Conservation (phyloP, 192 early-diverging fungal species). For the Kickxella alabastrina region DNA sequence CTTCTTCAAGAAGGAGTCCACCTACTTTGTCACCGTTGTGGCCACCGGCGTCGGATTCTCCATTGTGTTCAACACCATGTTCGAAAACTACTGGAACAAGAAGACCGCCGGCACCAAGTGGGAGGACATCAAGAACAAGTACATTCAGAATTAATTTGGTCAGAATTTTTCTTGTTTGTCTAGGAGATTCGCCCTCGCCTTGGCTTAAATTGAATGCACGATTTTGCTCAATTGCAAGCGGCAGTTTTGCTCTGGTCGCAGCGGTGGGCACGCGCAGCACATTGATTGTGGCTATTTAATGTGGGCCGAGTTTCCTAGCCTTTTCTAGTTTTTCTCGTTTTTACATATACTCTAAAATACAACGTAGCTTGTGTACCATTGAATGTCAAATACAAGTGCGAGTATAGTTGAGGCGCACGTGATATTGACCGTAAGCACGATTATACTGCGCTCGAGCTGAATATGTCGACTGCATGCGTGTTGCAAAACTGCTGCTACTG, state of each 20-base stretch:
- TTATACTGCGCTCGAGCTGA: no score
- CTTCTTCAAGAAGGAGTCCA: slow-evolving; percentile 52
- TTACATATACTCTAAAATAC: no score
- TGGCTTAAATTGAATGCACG: not conserved
- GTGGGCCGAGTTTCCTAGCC: no score
- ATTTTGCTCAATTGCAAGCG: no score
- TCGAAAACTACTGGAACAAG: slow-evolving; percentile 48
- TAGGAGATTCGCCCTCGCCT: not conserved
- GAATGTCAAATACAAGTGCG: no score
- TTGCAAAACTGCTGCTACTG: no score
- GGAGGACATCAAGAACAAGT: slow-evolving; percentile 48
- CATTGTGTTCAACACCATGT: slow-evolving; percentile 38
- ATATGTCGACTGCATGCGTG: no score
- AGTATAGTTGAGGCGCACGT: slow-evolving; percentile 3
- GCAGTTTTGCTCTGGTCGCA: no score
- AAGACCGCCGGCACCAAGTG: slow-evolving; percentile 51
- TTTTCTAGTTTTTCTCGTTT: not conserved
- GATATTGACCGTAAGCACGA: slow-evolving; percentile 5
- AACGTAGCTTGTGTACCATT: no score
- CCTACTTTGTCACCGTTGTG: slow-evolving; percentile 47
- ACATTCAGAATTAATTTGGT: slow-evolving; percentile 22
- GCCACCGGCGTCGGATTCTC: slow-evolving; percentile 35
- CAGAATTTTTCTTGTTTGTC: no score
- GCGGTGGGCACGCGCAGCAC: no score
- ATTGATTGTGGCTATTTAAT: no score